Conservation (phyloP, 345 rosid species). For the Eucalyptus sideroxylon region DNA sequence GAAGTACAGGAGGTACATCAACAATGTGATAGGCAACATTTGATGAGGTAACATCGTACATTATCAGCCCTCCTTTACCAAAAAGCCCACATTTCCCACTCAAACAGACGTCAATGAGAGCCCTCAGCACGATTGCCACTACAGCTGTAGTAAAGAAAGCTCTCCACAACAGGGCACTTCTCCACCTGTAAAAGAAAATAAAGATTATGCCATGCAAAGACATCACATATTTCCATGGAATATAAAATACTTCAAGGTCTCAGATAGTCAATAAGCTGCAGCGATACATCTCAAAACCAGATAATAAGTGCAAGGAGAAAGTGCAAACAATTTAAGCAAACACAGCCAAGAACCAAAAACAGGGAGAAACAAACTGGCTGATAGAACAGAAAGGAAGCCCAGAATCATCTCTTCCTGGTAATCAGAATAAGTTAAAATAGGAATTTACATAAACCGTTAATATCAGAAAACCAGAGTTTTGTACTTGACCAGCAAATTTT, state of each 20-base stretch:
- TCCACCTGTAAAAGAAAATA: constrained; percentile 50
- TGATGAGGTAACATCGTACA: constrained; percentile 74
- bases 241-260: neutral
- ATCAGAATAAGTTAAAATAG: neutral
- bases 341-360: neutral
- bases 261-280: neutral
- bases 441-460: neutral
- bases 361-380: neutral
- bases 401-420: neutral
- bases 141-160: constrained; percentile 82
- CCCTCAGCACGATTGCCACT: constrained; percentile 59
- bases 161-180: constrained; percentile 89
- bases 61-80: constrained; percentile 87
- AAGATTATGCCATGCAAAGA: neutral
- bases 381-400: neutral
- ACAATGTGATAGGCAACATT: constrained; percentile 53
- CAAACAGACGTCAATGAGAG: constrained; percentile 74
- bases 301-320: neutral
- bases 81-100: constrained; percentile 82
- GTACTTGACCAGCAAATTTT: neutral
- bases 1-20: constrained; percentile 72
- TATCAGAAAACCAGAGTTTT: neutral
- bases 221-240: neutral
- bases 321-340: neutral
- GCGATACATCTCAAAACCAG: neutral